phyloP scores from a whole-genome alignment of 768 basidiomycete genomes.

The Lactarius tabidus region DNA sequence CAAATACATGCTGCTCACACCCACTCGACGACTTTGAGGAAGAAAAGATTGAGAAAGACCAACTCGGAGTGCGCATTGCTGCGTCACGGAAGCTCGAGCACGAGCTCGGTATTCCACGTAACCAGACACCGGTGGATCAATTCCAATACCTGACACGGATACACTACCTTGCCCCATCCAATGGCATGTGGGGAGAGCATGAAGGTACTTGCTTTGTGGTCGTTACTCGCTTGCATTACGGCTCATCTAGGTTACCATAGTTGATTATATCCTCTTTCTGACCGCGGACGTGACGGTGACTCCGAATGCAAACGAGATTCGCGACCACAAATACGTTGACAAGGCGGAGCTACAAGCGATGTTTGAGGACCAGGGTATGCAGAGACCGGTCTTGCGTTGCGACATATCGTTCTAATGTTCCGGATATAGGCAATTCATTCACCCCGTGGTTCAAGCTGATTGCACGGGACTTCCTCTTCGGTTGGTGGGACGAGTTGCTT shows the following conservation, averaged over 20 bases:
- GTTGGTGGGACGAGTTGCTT: slow-evolving; percentile 95
- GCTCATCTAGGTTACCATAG: slow-evolving; percentile 39
- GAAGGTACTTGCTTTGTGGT: slow-evolving; percentile 60
- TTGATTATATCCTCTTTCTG: slow-evolving; percentile 96
- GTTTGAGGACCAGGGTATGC: slow-evolving; percentile 76
- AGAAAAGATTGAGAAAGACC: slow-evolving; percentile 70
- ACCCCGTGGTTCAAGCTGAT: slow-evolving; percentile 99
- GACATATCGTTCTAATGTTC: slow-evolving; percentile 1
- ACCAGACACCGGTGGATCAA: slow-evolving; percentile 72
- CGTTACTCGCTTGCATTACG: background rate
- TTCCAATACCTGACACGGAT: slow-evolving; percentile 96
- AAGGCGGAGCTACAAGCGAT: slow-evolving; percentile 86
- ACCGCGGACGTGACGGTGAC: slow-evolving; percentile 81
- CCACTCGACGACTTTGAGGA: slow-evolving; percentile 89
- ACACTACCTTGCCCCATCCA: slow-evolving; percentile 93
- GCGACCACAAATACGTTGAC: slow-evolving; percentile 85
- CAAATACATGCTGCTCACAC: slow-evolving; percentile 98
- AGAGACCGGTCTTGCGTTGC: background rate
- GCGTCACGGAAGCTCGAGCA: slow-evolving; percentile 94
- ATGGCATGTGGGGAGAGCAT: slow-evolving; percentile 96
- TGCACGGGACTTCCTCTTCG: slow-evolving; percentile 92
- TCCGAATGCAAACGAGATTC: slow-evolving; percentile 88
- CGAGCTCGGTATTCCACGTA: slow-evolving; percentile 86
- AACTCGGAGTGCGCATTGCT: slow-evolving; percentile 84
- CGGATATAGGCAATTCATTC: slow-evolving; percentile 67